phyloP scores from a whole-genome alignment of 2,329 filamentous ascomycete species.

The Blumeriella jaapii region DNA sequence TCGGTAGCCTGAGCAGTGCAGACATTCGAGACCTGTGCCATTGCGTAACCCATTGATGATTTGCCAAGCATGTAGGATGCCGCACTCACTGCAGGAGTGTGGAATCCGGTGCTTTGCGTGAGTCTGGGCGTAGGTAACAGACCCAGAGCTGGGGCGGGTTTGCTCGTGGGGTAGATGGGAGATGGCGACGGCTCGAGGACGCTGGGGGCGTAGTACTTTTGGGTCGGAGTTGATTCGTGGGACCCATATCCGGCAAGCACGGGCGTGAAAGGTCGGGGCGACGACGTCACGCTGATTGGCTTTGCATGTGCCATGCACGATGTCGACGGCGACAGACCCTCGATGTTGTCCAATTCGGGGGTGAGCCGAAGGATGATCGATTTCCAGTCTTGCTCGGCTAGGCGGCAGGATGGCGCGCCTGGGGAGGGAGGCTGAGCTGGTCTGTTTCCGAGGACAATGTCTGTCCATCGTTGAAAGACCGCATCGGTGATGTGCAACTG shows the following conservation, averaged over 20 bases:
- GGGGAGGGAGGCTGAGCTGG: slow-evolving; percentile 43
- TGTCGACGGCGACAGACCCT: slow-evolving; percentile 34
- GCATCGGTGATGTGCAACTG: slow-evolving; percentile 85
- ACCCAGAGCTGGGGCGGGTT: slow-evolving; percentile 40
- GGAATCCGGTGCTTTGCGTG: slow-evolving; percentile 43
- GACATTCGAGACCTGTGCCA: slow-evolving; percentile 41
- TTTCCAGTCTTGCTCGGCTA: slow-evolving; percentile 40
- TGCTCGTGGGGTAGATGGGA: slow-evolving; percentile 34
- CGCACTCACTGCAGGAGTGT: slow-evolving; percentile 49
- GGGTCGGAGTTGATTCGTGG: slow-evolving; percentile 31
- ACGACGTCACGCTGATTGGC: slow-evolving; percentile 13
- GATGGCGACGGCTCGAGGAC: slow-evolving; percentile 40
- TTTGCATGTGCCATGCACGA: slow-evolving; percentile 16
- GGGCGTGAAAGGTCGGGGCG: slow-evolving; percentile 31
- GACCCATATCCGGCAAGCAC: slow-evolving; percentile 31
- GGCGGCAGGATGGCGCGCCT: slow-evolving; percentile 26
- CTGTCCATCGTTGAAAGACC: slow-evolving; percentile 85
- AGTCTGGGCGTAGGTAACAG: slow-evolving; percentile 47
- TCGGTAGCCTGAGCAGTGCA: slow-evolving; percentile 39
- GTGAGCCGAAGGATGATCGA: slow-evolving; percentile 45
- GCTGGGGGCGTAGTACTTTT: slow-evolving; percentile 33
- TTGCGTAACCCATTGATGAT: slow-evolving; percentile 49
- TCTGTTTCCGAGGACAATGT: slow-evolving; percentile 78
- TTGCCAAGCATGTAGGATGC: slow-evolving; percentile 38
- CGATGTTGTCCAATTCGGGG: slow-evolving; percentile 46